Percentiles rank a stretch among this genome's conserved stretches.
Evolutionary conservation across 331 rosid genomes (phyloP).

Genomic region (Malus hybrid): DNA sequence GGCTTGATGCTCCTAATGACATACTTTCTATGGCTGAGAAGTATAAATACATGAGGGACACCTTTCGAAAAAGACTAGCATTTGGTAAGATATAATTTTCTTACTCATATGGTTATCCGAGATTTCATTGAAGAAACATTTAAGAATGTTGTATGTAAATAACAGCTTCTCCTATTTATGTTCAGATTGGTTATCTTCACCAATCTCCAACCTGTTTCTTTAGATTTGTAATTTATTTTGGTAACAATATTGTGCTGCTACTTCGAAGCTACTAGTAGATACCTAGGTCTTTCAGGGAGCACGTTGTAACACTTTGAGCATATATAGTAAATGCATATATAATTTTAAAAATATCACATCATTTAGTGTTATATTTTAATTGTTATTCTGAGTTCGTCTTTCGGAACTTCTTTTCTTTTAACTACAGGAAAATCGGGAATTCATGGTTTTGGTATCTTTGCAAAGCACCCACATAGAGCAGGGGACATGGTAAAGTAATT

Average conservation of each 20-base stretch:
- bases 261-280: not conserved
- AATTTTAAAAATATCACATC: not conserved
- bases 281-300: no score
- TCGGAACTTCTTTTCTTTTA: slow-evolving; percentile 2
- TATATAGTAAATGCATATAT: no score
- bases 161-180: not conserved
- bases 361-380: not conserved
- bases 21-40: slow-evolving; percentile 83
- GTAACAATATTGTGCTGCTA: not conserved
- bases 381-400: not conserved
- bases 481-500: slow-evolving; percentile 83
- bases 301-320: no score
- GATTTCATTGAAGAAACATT: not conserved
- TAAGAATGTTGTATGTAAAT: not conserved
- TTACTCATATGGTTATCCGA: not conserved
- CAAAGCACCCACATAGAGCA: slow-evolving; percentile 93
- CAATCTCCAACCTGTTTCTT: not conserved
- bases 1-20: slow-evolving; percentile 49
- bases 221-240: not conserved
- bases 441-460: slow-evolving; percentile 98
- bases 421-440: slow-evolving; percentile 87
- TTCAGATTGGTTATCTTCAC: not conserved
- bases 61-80: slow-evolving; percentile 75
- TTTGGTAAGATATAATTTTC: slow-evolving; percentile 56
- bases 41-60: slow-evolving; percentile 80